phyloP scores from a whole-genome alignment of 352 stramenopile species.

The Phytophthora vignae region DNA sequence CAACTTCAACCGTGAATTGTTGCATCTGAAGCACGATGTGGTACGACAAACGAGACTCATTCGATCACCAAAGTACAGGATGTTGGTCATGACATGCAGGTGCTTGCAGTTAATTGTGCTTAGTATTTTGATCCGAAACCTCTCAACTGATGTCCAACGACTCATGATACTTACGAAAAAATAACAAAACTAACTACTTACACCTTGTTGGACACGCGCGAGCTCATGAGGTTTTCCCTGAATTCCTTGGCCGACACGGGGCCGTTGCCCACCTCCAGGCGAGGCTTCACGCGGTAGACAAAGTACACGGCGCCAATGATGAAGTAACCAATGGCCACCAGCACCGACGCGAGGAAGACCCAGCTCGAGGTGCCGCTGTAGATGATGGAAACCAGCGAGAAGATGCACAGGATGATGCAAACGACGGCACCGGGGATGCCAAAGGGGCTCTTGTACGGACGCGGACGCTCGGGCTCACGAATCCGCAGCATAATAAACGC shows the following conservation, averaged over 20 bases:
- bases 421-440: constrained; percentile 53
- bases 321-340: constrained; percentile 56
- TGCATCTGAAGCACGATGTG: background rate
- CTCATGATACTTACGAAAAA: no score
- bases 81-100: background rate
- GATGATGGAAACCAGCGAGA: constrained; percentile 62
- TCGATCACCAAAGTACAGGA: background rate
- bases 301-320: constrained; percentile 54
- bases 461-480: constrained; percentile 53
- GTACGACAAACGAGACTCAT: background rate
- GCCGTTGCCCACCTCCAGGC: constrained; percentile 30
- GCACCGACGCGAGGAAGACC: constrained; percentile 62
- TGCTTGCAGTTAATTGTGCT: no score
- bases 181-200: constrained; percentile 26
- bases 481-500: constrained; percentile 68
- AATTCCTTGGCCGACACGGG: constrained; percentile 45
- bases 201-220: constrained; percentile 34
- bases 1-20: background rate
- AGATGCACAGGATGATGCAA: constrained; percentile 55
- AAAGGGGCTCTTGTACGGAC: constrained; percentile 64
- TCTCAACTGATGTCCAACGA: no score
- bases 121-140: no score
- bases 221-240: constrained; percentile 52
- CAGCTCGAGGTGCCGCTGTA: constrained; percentile 57
- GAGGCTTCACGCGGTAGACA: constrained; percentile 47